Evolutionary conservation across 306 rosid species (phyloP), one percentile per base, ranked within the genome.

Genomic region (Canavalia gladiata): DNA sequence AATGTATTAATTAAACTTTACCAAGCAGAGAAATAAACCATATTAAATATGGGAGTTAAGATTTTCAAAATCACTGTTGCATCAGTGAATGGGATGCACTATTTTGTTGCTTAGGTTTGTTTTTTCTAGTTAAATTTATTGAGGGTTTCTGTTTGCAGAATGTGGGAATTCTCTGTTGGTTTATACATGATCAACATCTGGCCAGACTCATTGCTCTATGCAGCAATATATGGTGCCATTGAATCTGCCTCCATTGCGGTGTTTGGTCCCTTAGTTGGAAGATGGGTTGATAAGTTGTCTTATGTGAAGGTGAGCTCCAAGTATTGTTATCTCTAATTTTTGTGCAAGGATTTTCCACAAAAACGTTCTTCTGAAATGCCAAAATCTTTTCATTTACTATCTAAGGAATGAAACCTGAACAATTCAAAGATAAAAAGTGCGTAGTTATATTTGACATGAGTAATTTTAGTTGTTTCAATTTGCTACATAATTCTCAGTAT

Each of bases 111-210:
- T 66, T 52, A 68, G 35, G 51, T 52, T 45, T 77, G 12, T 64
- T 4, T n/a, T 13, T 35, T 4, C 47, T 68, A 58, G 68, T 12
- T 31, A 25, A 67, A 46, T 72, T 81, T 37, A 77, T 13, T 9
- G 34, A 42, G 64, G 25, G 3, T 65, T 2, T 68, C 1, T 81
- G 10, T 57, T 43, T 77, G 75, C 88, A 95, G 99, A 83, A 93
- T 91, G 99, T 95, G 99, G 99, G 99, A 95, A 87, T 95, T 93
- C 77, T 95, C 99, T 33, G 97, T 95, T 78, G 97, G 97, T 67
- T 86, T 95, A 33, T 95, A 92, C 71, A 95, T 93, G 99, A 93
- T 95, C 77, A 83, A 65, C 81, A 58, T 95, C 65, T 95, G 99
- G 99, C 99, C 99, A 37, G 88, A 93, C 71, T 95, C 97, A 0